Evolutionary conservation across 164 flowering plant species (phyloP).

Genomic region (Annona cherimola): DNA sequence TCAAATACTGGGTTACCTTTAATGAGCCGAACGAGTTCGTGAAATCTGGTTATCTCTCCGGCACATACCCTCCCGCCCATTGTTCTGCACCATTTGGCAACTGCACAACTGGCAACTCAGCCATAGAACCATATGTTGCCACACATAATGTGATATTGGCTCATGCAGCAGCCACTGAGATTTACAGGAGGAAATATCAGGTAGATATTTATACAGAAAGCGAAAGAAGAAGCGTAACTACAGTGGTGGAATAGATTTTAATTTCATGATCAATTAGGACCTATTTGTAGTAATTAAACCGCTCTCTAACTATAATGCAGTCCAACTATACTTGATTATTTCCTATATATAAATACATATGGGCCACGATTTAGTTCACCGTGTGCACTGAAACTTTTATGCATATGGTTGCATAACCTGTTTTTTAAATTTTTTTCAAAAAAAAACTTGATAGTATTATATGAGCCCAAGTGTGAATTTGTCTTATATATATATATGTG

Average conservation of each 20-base stretch:
- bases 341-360: too few species aligned
- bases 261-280: too few species aligned
- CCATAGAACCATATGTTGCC: constrained; percentile 7
- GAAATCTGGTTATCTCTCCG: neutral
- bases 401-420: too few species aligned
- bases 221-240: too few species aligned
- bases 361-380: too few species aligned
- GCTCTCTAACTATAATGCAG: too few species aligned
- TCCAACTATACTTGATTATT: too few species aligned
- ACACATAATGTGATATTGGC: constrained; percentile 6
- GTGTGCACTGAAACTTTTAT: too few species aligned
- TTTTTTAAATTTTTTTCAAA: neutral
- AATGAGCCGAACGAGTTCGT: constrained; percentile 6
- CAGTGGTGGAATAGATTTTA: too few species aligned
- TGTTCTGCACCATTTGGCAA: constrained; percentile 1
- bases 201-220: too few species aligned
- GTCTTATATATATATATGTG: neutral
- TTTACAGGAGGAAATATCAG: constrained; percentile 11
- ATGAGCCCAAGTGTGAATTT: neutral
- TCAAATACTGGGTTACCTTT: constrained; percentile 10
- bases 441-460: neutral
- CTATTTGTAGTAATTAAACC: too few species aligned
- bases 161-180: constrained; percentile 6
- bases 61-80: constrained; percentile 5
- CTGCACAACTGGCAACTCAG: constrained; percentile 6